A percentile compares a stretch with the other conserved stretches of the same genome.
Conservation (phyloP, 345 rosid species). For the Gossypium anomalum region DNA sequence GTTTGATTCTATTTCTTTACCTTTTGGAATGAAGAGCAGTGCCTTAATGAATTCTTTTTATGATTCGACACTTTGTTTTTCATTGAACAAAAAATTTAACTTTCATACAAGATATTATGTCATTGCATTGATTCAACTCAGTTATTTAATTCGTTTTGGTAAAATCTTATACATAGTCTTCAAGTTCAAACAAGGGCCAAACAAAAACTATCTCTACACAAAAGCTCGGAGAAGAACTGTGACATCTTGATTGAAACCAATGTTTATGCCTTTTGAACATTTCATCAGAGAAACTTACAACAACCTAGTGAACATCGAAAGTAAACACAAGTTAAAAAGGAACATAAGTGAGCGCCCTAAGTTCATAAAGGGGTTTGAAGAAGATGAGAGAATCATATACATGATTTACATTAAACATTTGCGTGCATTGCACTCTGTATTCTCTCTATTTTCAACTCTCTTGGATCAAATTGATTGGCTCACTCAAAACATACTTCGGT, state of each 20-base stretch:
- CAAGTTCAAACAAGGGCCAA: not conserved
- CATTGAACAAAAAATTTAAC: too few relatives aligned
- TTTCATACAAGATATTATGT: too few relatives aligned
- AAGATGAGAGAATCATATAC: conserved; percentile 22
- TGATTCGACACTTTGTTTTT: too few relatives aligned
- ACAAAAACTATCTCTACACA: not conserved
- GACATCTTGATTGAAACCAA: conserved; percentile 1
- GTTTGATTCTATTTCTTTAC: too few relatives aligned
- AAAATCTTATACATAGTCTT: not conserved
- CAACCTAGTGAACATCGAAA: not conserved
- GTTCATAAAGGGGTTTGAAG: not conserved
- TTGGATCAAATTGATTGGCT: conserved; percentile 78
- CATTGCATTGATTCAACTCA: not conserved
- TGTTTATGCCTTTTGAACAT: not conserved
- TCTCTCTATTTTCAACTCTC: conserved; percentile 34
- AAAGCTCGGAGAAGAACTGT: not conserved
- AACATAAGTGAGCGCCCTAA: not conserved
- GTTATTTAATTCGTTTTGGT: not conserved
- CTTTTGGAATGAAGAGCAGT: too few relatives aligned
- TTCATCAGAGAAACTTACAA: conserved; percentile 1
- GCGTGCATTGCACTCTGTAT: not conserved
- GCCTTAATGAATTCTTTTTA: too few relatives aligned
- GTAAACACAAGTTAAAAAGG: not conserved
- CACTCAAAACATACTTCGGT: conserved; percentile 74
- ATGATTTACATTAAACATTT: conserved; percentile 26